Conservation (phyloP, 2,329 filamentous ascomycete genomes). For the Alternaria angustiovoidea region DNA sequence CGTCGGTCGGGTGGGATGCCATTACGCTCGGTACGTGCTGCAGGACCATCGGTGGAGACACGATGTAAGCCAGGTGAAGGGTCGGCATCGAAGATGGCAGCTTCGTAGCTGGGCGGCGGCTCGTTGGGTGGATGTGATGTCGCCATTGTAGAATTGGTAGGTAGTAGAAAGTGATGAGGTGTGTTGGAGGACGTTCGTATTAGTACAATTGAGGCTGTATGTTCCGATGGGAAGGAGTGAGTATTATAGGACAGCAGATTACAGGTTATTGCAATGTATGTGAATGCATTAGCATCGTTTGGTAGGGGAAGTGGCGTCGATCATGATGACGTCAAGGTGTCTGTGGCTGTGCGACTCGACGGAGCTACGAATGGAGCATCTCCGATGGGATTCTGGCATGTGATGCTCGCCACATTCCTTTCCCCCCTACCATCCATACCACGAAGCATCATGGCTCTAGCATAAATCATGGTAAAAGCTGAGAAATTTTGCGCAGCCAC, state of each 20-base stretch:
- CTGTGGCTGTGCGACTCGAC: constrained; percentile 6
- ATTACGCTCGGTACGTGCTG: constrained; percentile 53
- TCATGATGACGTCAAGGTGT: constrained; percentile 12
- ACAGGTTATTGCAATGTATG: not conserved
- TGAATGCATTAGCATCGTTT: not conserved
- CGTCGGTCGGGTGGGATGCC: constrained; percentile 62
- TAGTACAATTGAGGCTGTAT: not conserved
- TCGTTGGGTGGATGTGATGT: constrained; percentile 34
- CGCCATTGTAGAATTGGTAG: constrained; percentile 25
- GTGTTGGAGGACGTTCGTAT: not conserved
- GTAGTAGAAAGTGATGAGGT: not conserved
- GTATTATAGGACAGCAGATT: not conserved
- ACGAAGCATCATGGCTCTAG: not conserved
- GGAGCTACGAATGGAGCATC: not conserved
- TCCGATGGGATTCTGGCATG: constrained; percentile 6
- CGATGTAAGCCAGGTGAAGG: constrained; percentile 34
- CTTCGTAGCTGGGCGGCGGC: constrained; percentile 47
- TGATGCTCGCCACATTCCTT: constrained; percentile 5
- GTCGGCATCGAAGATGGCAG: constrained; percentile 37
- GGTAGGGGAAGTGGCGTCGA: not conserved
- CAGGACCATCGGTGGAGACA: constrained; percentile 43
- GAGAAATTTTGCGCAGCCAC: not conserved
- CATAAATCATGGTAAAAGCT: not conserved
- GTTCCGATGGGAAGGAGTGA: not conserved
- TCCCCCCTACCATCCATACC: not conserved